A percentile compares a stretch with the other conserved stretches of the same genome.
Conservation (phyloP, 2,329 filamentous ascomycete species). For the Coniochaeta hoffmannii region DNA sequence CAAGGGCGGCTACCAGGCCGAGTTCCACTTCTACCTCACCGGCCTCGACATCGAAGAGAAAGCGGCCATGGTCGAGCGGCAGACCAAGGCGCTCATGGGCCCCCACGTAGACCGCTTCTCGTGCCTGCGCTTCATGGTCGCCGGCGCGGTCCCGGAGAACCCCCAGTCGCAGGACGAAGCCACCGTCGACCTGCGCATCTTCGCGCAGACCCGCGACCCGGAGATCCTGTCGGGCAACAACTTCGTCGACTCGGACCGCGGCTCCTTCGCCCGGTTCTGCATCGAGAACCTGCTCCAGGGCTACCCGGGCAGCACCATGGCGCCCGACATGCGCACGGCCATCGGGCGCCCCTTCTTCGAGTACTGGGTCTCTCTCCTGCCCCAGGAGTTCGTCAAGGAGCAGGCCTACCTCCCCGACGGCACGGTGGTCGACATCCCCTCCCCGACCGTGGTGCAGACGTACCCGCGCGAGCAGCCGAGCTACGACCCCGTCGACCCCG, state of each 20-base stretch:
- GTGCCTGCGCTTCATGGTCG: conserved; percentile 19
- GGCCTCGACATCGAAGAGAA: conserved; percentile 14
- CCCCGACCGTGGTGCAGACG: neutral
- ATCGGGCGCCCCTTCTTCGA: conserved; percentile 28
- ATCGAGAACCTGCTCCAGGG: conserved; percentile 31
- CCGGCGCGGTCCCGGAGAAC: conserved; percentile 19
- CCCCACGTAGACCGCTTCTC: conserved; percentile 15
- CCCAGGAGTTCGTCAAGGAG: conserved; percentile 15
- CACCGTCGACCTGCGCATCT: conserved; percentile 27
- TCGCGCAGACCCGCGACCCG: conserved; percentile 12
- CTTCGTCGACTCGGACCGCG: conserved; percentile 19
- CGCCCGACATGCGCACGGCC: conserved; percentile 28
- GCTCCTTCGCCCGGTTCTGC: conserved; percentile 24
- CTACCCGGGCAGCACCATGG: conserved; percentile 28
- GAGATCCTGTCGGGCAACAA: conserved; percentile 11
- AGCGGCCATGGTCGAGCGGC: conserved; percentile 13
- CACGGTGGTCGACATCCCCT: conserved; percentile 9
- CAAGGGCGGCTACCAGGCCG: conserved; percentile 18
- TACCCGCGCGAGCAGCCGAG: conserved; percentile 5
- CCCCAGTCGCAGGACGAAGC: conserved; percentile 23
- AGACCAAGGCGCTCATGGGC: conserved; percentile 12
- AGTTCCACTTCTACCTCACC: conserved; percentile 13
- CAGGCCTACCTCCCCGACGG: conserved; percentile 14
- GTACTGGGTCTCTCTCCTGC: conserved; percentile 19
- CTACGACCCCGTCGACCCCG: conserved; percentile 10